These are phyloP conservation scores for Aspergillus sp. DNA, from an alignment of 2,329 filamentous ascomycete genomes.

Conservation along the genomic window DNA sequence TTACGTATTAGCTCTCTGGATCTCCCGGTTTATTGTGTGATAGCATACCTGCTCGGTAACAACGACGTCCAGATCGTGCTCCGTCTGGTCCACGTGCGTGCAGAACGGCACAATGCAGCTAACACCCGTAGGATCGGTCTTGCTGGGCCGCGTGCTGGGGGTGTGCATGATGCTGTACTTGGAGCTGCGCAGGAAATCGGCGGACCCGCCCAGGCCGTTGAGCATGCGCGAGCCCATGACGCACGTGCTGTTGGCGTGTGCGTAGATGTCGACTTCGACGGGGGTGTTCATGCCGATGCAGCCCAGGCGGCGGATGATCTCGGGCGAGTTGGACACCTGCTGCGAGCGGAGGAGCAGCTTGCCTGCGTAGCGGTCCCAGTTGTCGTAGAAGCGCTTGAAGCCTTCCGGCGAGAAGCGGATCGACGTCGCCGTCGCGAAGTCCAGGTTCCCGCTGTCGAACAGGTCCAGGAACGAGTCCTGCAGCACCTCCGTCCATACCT, in stretches of 20 bases:
- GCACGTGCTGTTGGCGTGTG: constrained; percentile 82
- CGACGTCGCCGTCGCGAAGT: constrained; percentile 83
- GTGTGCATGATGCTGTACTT: constrained; percentile 95
- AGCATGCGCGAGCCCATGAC: constrained; percentile 84
- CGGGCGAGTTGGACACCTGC: constrained; percentile 78
- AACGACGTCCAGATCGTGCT: constrained; percentile 84
- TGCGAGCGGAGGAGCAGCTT: constrained; percentile 83
- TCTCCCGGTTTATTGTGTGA: no score
- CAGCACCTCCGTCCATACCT: constrained; percentile 88
- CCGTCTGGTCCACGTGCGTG: constrained; percentile 85
- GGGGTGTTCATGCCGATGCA: constrained; percentile 94
- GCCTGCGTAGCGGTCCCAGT: constrained; percentile 69
- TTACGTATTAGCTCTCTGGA: constrained; percentile 36
- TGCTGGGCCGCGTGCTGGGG: constrained; percentile 67
- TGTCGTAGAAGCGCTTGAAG: constrained; percentile 82
- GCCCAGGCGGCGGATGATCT: constrained; percentile 79
- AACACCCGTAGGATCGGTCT: constrained; percentile 72
- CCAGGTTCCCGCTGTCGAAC: constrained; percentile 76
- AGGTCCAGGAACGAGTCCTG: constrained; percentile 90
- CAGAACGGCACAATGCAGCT: constrained; percentile 89
- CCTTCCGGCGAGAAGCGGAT: constrained; percentile 86
- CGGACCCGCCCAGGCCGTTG: constrained; percentile 72
- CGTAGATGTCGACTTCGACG: constrained; percentile 90
- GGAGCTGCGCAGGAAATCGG: constrained; percentile 67
- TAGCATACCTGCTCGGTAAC: constrained; percentile 53